Evolutionary conservation across 441 rosid species (phyloP).

Genomic region (Isatis lusitanica): DNA sequence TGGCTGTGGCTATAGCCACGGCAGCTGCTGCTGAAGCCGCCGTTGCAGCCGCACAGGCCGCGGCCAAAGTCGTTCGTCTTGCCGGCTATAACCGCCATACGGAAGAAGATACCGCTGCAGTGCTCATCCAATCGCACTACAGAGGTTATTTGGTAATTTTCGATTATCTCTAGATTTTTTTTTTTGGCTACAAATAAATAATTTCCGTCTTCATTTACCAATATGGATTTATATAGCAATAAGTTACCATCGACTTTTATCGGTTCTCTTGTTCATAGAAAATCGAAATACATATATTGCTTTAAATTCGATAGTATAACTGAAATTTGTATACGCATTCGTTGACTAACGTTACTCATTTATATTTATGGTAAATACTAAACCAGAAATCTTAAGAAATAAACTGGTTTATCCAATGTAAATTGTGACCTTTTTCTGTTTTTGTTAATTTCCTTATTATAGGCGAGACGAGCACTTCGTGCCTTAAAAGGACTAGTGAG

Average conservation of each 20-base stretch:
- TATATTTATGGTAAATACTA: background rate
- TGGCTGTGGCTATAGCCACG: slow-evolving; percentile 87
- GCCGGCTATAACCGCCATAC: slow-evolving; percentile 80
- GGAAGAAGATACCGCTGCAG: slow-evolving; percentile 80
- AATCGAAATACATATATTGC: background rate
- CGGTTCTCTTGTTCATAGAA: background rate
- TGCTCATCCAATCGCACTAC: slow-evolving; percentile 73
- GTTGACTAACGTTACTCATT: background rate
- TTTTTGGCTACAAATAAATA: background rate
- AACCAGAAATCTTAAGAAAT: background rate
- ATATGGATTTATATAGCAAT: no score
- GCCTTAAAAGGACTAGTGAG: slow-evolving; percentile 92
- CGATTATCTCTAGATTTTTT: background rate
- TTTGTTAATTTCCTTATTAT: background rate
- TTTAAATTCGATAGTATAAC: background rate
- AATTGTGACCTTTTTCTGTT: background rate
- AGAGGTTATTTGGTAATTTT: slow-evolving; percentile 81
- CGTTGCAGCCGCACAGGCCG: slow-evolving; percentile 90
- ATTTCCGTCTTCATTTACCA: background rate
- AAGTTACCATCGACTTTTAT: background rate
- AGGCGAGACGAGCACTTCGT: slow-evolving; percentile 93
- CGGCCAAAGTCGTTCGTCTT: slow-evolving; percentile 86
- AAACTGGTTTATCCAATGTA: background rate
- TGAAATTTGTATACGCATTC: background rate
- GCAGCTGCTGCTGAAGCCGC: slow-evolving; percentile 97